Base-by-base conservation (phyloP, 2,329 filamentous ascomycete species). In the Cyphellophora europaea region DNA sequence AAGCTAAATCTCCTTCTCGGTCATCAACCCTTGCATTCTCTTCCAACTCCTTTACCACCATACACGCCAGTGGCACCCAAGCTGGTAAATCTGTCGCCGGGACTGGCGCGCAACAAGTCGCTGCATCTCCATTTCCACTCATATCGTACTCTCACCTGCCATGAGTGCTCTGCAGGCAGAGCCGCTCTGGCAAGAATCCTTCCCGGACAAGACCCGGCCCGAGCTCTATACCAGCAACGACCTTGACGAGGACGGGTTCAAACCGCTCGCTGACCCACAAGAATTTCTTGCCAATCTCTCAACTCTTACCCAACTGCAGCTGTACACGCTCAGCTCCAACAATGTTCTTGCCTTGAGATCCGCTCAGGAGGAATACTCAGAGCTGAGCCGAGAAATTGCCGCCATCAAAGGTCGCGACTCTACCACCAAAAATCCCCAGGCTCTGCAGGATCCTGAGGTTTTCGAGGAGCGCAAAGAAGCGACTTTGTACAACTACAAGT, bases 391-490 rank as follows among this genome's bases (percentile, higher is more conserved):
- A 35, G 57, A 77, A n/a, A 70, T 74, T 37, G 65, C 59, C 38
- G 41, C 45, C 27, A 50, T 61, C 14, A 60, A 58, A 19, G 53
- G 69, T 45, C 72, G 71, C 30, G 62, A 65, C 11, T 56, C 57
- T 11, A 59, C 66, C 25, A 64, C 69, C 3, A 68, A 71, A 40
- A 71, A 72, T 42, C 60, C 67, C 13, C 66, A 71, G 8, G 49
- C 66, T 16, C 39, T 47, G 10, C 43, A 32, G 4, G 56, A 62
- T 10, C 55, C 57, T 4, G 53, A 58, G n/a, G 51, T 72, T 3
- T 76, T 65, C 41, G 72, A 76, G 48, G 73, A 74, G 44, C 68
- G 68, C 53, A 76, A 76, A 44, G 74, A 78, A 55, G 66, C 74
- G 1, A 66, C 68, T 38, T 55, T 79, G 0, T 79, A 78, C 49